Base-by-base conservation (phyloP, 129 eudicot species). In the Apium graveolens region DNA sequence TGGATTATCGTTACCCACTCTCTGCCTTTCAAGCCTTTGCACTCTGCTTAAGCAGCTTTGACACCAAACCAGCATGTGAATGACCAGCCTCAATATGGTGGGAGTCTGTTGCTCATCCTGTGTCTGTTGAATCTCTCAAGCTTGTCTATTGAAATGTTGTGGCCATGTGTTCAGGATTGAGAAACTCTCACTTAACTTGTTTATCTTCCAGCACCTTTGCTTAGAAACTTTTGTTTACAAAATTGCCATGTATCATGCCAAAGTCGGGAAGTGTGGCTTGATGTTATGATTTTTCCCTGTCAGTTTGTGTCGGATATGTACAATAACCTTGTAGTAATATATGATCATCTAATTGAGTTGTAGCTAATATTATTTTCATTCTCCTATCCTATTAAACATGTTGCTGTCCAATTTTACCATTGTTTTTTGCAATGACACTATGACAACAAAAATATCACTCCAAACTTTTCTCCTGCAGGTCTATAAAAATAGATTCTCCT, bases 21-120 rank as follows among this genome's bases (percentile, higher is more conserved):
- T 91, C 98, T 57, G 98, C 97, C 43, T 95, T 87, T 73, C 98
- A 95, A 83, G 98, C 98, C 77, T 95, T 95, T 86, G 92, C 98
- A 4, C 87, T 95, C 21, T 95, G 98, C 84, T 87, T 95, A 78
- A 95, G 98, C 84, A 95, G 98, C 89, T 95, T 95, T 75, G 98
- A 95, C 85, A 95, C 97, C 38, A 95, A 95, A 82, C 97, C 97
- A 27, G 98, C 97, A 29, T 95, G 98, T 79, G 98, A 95, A 83
- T 95, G 91, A 94, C 46, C 42, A 44, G 48, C 53, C 10, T 41
- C 24, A 21, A 44, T 72, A 55, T 72, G 0, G 46, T 38, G 76
- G 27, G 76, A 72, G 45, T 37, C 38, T 34, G 21, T 17, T 69
- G 6, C 38, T 29, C 38, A 26, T 20, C 70, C 38, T 29, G 8